phyloP scores from a whole-genome alignment of 2,329 filamentous ascomycete genomes.

The Colletotrichum acutatum region DNA sequence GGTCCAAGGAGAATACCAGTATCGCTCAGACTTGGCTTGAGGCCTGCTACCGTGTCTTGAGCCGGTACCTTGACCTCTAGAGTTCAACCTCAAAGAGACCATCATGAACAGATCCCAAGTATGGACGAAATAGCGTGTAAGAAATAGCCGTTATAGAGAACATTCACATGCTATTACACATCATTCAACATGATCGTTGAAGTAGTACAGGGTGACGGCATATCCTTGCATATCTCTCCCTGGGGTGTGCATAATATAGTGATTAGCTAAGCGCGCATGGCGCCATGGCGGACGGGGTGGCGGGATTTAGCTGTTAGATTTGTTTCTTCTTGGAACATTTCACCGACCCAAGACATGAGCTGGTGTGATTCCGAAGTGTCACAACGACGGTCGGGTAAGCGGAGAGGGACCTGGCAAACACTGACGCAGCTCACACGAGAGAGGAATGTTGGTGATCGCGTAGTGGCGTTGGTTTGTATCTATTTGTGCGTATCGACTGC shows the following conservation, averaged over 20 bases:
- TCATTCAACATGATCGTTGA: neutral
- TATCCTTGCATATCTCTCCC: neutral
- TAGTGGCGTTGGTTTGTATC: neutral
- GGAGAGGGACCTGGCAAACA: neutral
- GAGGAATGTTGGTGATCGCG: neutral
- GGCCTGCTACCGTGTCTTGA: neutral
- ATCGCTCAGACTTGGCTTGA: neutral
- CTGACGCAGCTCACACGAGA: neutral
- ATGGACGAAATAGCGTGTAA: neutral
- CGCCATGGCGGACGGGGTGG: neutral
- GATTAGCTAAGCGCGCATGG: neutral
- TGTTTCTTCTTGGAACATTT: neutral
- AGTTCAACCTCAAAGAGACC: neutral
- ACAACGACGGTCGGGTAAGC: neutral
- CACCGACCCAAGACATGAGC: neutral
- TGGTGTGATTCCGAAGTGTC: neutral
- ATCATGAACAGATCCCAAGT: neutral
- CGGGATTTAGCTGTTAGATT: neutral
- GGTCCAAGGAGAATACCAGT: neutral
- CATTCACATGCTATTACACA: neutral
- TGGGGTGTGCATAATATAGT: neutral
- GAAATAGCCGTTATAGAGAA: neutral
- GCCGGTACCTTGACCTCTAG: neutral
- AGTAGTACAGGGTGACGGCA: neutral
- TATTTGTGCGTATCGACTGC: neutral